A percentile compares a stretch with the other conserved stretches of the same genome.
phyloP scores from a whole-genome alignment of 352 stramenopile genomes.

The Albugo laibachii region DNA sequence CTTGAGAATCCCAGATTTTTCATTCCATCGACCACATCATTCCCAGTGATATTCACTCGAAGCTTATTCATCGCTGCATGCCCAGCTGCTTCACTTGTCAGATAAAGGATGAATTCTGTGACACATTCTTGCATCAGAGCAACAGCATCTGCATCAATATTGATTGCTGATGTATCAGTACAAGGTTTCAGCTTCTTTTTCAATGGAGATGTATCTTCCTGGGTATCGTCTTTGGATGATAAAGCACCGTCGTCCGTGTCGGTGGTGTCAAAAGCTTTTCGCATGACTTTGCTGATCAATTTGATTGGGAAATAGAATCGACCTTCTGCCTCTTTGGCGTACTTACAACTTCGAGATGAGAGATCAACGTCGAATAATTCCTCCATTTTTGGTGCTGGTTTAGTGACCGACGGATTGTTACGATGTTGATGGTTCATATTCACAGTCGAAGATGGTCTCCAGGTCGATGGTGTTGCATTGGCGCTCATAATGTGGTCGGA shows the following conservation, averaged over 20 bases:
- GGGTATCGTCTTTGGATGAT: too few species aligned
- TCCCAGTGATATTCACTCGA: slow-evolving; percentile 20
- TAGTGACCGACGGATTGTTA: neutral
- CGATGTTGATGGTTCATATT: too few species aligned
- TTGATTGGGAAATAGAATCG: slow-evolving; percentile 61
- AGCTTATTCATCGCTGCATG: slow-evolving; percentile 37
- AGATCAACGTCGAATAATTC: slow-evolving; percentile 52
- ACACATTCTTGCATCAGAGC: slow-evolving; percentile 71
- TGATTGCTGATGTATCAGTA: slow-evolving; percentile 10
- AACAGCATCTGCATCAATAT: slow-evolving; percentile 58
- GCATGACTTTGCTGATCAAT: slow-evolving; percentile 57
- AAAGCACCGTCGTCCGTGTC: too few species aligned
- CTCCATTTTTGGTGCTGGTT: slow-evolving; percentile 35
- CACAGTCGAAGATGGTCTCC: too few species aligned
- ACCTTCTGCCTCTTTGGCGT: slow-evolving; percentile 22
- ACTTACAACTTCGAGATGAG: slow-evolving; percentile 18
- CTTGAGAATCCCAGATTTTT: slow-evolving; percentile 44
- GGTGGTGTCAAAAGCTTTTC: slow-evolving; percentile 5
- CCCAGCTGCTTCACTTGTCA: slow-evolving; percentile 64
- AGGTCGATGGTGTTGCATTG: too few species aligned
- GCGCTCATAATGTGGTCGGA: too few species aligned
- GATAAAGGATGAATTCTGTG: slow-evolving; percentile 65
- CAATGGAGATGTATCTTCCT: too few species aligned
- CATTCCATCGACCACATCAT: slow-evolving; percentile 35
- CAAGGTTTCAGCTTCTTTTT: too few species aligned